Evolutionary conservation across 1,284 basidiomycete genomes (phyloP).

Genomic region (Cutaneotrichosporon mucoides): DNA sequence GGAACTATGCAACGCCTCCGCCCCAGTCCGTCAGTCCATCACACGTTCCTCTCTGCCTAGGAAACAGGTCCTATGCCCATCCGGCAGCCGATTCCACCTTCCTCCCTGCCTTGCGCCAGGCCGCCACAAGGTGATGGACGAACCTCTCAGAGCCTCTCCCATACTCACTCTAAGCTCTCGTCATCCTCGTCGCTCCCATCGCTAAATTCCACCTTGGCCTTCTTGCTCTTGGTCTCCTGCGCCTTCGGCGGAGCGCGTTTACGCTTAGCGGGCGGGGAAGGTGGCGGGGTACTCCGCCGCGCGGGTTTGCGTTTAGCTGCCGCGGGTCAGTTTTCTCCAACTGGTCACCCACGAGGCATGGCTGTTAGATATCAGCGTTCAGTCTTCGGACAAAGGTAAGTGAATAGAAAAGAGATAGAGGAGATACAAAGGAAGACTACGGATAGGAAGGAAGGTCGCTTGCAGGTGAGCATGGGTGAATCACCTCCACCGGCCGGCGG

Average conservation of each 20-base stretch:
- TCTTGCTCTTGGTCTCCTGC: background rate
- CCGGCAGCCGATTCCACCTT: too few species aligned
- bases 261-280: background rate
- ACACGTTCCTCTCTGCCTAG: too few species aligned
- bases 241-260: background rate
- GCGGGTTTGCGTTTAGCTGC: background rate
- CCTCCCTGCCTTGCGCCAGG: too few species aligned
- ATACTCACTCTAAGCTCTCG: background rate
- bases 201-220: background rate
- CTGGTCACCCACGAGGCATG: conserved; percentile 1
- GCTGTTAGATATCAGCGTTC: too few species aligned
- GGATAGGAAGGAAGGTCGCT: too few species aligned
- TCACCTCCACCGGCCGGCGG: background rate
- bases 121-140: too few species aligned
- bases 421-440: background rate
- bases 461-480: background rate
- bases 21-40: too few species aligned
- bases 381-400: too few species aligned
- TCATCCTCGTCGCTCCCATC: background rate
- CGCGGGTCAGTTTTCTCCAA: too few species aligned
- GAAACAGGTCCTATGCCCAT: too few species aligned
- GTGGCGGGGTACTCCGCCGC: background rate
- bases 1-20: too few species aligned
- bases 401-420: background rate
- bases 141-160: too few species aligned